Conservation (phyloP, 1,139 yeast species). For the Blastobotrys malaysiensis region DNA sequence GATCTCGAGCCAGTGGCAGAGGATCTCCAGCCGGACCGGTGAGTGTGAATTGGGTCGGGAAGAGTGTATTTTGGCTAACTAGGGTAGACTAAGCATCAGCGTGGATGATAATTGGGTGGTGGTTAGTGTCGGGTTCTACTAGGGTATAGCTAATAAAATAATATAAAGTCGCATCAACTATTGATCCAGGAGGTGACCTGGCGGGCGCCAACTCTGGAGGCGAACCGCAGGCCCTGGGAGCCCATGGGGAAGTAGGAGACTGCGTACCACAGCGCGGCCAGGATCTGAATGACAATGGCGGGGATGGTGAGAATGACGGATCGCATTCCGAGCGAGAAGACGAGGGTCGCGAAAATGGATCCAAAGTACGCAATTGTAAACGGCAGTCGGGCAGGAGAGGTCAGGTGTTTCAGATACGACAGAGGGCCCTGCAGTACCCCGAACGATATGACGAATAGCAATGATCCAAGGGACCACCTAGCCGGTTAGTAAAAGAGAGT, state of each 20-base stretch:
- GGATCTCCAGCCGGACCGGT: not conserved
- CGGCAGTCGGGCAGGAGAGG: slow-evolving; percentile 69
- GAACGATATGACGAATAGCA: slow-evolving; percentile 80
- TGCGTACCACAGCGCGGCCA: slow-evolving; percentile 84
- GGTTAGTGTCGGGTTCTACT: slow-evolving; percentile 4
- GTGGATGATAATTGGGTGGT: slow-evolving; percentile 10
- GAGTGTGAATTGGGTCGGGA: not conserved
- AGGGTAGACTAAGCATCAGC: slow-evolving; percentile 4
- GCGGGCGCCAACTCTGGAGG: slow-evolving; percentile 71
- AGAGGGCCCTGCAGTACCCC: slow-evolving; percentile 91
- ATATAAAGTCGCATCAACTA: slow-evolving; percentile 1
- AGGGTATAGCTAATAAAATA: not conserved
- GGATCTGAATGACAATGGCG: slow-evolving; percentile 67
- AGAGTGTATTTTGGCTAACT: not conserved
- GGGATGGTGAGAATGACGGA: slow-evolving; percentile 73
- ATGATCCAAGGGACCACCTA: slow-evolving; percentile 82
- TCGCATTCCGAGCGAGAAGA: slow-evolving; percentile 47
- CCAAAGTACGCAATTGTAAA: slow-evolving; percentile 78
- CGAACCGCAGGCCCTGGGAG: slow-evolving; percentile 77
- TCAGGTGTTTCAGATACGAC: slow-evolving; percentile 65
- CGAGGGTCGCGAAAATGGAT: slow-evolving; percentile 62
- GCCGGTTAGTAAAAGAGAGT: slow-evolving; percentile 7
- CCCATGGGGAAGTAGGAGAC: slow-evolving; percentile 96
- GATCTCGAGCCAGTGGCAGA: slow-evolving; percentile 1
- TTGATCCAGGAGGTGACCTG: slow-evolving; percentile 48